Base-by-base conservation (phyloP, 148 eudicot genomes). In the Polygonum aviculare region DNA sequence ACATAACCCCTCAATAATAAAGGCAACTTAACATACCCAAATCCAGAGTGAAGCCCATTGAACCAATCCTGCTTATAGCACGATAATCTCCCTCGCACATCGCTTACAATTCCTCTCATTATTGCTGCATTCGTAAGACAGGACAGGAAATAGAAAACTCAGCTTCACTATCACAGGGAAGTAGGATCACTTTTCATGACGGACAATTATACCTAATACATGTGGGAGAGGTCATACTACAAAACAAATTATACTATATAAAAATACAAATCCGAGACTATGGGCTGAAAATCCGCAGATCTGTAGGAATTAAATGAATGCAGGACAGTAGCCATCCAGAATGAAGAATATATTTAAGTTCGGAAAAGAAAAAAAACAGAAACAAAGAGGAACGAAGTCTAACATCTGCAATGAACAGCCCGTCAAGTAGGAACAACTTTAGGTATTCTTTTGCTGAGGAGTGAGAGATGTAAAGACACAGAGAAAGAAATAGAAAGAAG, bases 21-120 rank as follows among this genome's bases (percentile, higher is more conserved):
- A 45, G 54, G 19, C 14, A 10, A 9, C 38, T 1, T 3, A 9
- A 60, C 51, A 6, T 85, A 90, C 94, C 90, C 86, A 18, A 80
- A 1, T 65, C 91, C 91, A 3, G 90, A 77, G 69, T 84, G 77
- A 77, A 88, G 39, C 9, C 90, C 91, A 57, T 80, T 79, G 7
- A 49, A 78, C 94, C 94, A 90, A 74, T 90, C 91, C 31, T 86
- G 84, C 82, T 88, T 86, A 71, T 88, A 90, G 72, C 94, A 90
- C 26, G 76, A 48, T 26, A 79, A 18, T 63, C 91, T 83, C 77
- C 94, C 94, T 62, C 75, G 72, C 11, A 90, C 19, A 73, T 90
- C 91, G 11, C 80, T 62, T 16, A 8, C 8, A 15, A 90, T 80
- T 16, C 91, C 94, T 49, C 79, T 76, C 71, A 88, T 86, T 72